Base-by-base conservation (phyloP, 176 grass and related monocot genomes). In the Guadua angustifolia region DNA sequence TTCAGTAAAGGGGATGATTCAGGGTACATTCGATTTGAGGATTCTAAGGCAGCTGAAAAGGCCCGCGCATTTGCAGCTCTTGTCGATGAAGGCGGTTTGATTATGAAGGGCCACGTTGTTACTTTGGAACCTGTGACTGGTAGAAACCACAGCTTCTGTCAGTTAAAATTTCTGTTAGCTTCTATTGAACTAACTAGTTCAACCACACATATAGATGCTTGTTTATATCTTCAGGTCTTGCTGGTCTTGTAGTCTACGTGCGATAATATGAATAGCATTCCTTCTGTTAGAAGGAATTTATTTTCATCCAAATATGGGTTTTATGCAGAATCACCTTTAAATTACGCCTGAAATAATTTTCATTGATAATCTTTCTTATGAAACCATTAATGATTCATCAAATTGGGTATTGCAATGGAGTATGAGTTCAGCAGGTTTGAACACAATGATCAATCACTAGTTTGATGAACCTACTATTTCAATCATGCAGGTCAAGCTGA, bases 21-120 rank as follows among this genome's bases (percentile, higher is more conserved):
- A 33, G 96, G 96, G 63, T 95, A 89, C 70, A 89, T 99, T 77
- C 86, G 96, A 32, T 99, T 94, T 26, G 91, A 95, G 66, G 91
- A 99, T 78, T 80, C 96, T 12, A 73, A 85, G 25, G 88, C 88
- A 52, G 89, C 87, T 85, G 91, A 88, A 76, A 95, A 91, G 61
- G 93, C 96, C 71, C 89, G 96, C 21, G 89, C 91, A 66, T 80
- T 93, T 76, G 88, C 93, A 58, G 93, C 89, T 75, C 82, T 99
- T 80, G 82, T 86, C 38, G 91, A 94, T 69, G 90, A 88, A 79
- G 93, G 93, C 7, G 91, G 96, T 80, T 85, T 99, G 45, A 71
- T 87, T 81, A 81, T 99, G 85, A 99, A 95, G 46, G 77, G 87
- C 22, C 90, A 88, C 72, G 64, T 95, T 83, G 83, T 85, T 66